Conservation (phyloP, 257 asterid genomes). For the Knoxia roxburghii region DNA sequence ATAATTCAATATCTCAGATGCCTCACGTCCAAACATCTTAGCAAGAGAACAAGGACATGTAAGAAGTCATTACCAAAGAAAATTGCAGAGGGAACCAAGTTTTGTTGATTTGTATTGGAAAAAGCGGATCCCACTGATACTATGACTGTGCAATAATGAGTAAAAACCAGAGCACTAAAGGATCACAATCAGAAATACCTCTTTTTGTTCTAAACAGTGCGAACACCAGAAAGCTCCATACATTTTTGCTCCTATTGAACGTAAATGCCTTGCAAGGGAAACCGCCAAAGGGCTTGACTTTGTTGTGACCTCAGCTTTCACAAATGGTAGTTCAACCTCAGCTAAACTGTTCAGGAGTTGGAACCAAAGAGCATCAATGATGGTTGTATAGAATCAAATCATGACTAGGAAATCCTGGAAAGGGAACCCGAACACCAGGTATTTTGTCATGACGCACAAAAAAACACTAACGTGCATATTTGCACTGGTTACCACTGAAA, state of each 20-base stretch:
- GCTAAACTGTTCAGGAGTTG: constrained; percentile 40
- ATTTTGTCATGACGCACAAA: too few species aligned
- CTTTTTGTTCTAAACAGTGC: constrained; percentile 77
- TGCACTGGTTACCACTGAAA: neutral
- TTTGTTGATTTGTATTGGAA: neutral
- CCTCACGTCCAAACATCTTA: constrained; percentile 86
- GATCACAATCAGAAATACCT: constrained; percentile 6
- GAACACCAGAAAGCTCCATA: constrained; percentile 98
- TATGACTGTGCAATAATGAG: neutral
- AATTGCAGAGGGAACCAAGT: neutral
- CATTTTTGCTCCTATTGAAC: constrained; percentile 69
- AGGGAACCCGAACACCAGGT: neutral
- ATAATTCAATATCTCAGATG: constrained; percentile 64
- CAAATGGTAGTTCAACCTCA: constrained; percentile 48
- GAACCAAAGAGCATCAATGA: neutral
- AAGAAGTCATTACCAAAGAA: neutral
- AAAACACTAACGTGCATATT: too few species aligned
- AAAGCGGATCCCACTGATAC: neutral
- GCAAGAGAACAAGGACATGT: constrained; percentile 6
- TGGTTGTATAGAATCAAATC: neutral
- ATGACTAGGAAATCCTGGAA: neutral
- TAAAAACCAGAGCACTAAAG: too few species aligned
- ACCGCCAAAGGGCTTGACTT: constrained; percentile 77
- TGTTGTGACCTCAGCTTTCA: constrained; percentile 47
- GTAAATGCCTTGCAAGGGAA: constrained; percentile 77